Evolutionary conservation across 345 rosid genomes (phyloP).

Genomic region (Dipteronia sinensis): DNA sequence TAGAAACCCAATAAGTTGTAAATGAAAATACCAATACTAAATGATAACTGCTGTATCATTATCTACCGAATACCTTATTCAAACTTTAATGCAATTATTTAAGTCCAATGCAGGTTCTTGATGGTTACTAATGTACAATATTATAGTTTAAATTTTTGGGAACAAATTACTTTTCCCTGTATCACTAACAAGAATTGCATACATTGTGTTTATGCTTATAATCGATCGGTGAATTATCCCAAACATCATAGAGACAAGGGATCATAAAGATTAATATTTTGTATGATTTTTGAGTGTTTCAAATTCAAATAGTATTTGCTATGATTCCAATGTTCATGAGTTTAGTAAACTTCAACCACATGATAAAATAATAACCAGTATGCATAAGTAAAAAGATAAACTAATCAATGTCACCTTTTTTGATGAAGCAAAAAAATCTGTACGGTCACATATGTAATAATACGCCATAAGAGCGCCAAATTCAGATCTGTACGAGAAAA

Average conservation of each 20-base stretch:
- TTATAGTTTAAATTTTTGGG: neutral
- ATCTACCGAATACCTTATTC: neutral
- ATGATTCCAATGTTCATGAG: neutral
- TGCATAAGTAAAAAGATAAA: neutral
- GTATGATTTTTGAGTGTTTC: neutral
- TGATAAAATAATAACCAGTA: neutral
- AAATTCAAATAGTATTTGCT: neutral
- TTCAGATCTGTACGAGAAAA: conserved; percentile 63
- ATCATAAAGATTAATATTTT: neutral
- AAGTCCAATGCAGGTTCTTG: neutral
- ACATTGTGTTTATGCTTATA: neutral
- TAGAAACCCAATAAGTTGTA: conserved; percentile 10
- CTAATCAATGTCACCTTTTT: conserved; percentile 60
- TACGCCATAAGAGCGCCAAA: conserved; percentile 63
- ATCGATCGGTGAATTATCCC: neutral
- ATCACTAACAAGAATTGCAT: neutral
- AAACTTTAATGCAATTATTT: neutral
- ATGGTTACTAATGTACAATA: neutral
- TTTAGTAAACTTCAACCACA: conserved; percentile 4
- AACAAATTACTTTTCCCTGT: neutral
- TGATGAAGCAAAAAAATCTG: conserved; percentile 73
- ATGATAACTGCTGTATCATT: neutral
- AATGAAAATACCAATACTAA: neutral
- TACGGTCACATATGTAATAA: conserved; percentile 86
- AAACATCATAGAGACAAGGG: neutral